Conservation (phyloP, 192 early-diverging fungal genomes). For the Geosiphon pyriformis region DNA sequence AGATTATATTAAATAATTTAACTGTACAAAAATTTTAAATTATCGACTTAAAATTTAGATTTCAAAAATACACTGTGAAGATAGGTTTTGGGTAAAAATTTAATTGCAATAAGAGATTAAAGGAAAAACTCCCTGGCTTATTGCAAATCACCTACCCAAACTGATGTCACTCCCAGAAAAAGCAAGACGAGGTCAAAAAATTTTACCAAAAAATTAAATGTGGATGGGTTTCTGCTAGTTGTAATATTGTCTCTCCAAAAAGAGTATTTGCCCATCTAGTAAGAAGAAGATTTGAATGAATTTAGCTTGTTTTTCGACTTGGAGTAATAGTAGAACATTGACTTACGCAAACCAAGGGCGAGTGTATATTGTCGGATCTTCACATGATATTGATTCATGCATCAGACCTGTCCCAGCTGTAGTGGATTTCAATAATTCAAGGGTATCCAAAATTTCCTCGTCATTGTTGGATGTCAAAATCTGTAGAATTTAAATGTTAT, state of each 20-base stretch:
- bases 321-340: neutral
- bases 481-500: too few species aligned
- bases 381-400: conserved; percentile 57
- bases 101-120: too few species aligned
- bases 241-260: conserved; percentile 38
- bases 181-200: too few species aligned
- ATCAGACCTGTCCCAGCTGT: conserved; percentile 55
- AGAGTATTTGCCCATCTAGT: conserved; percentile 58
- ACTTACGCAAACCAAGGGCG: conserved; percentile 7
- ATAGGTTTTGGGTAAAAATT: too few species aligned
- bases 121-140: too few species aligned
- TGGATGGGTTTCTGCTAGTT: conserved; percentile 28
- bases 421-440: conserved; percentile 48
- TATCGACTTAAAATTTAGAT: too few species aligned
- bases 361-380: conserved; percentile 20
- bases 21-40: too few species aligned
- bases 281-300: conserved; percentile 50
- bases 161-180: too few species aligned
- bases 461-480: conserved; percentile 43
- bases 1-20: too few species aligned
- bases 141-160: too few species aligned
- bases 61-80: too few species aligned
- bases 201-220: neutral
- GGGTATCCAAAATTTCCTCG: conserved; percentile 46
- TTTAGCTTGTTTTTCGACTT: neutral